Evolutionary conservation across 2,329 filamentous ascomycete genomes (phyloP).

Genomic region (Penicillium sclerotigenum): DNA sequence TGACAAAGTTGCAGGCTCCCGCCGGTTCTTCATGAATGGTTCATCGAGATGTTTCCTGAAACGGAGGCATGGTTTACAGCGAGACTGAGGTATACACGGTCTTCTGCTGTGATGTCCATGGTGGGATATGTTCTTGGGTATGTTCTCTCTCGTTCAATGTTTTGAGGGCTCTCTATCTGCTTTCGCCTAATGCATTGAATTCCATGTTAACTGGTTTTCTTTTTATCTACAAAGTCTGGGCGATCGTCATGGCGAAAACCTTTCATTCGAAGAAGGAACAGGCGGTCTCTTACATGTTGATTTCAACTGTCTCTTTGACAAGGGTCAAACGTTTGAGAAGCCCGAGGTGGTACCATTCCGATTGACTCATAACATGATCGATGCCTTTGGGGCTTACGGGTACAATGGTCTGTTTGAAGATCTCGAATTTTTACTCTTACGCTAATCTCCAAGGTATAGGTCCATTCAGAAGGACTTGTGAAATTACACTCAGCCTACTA

Average conservation of each 20-base stretch:
- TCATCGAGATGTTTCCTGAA: slow-evolving; percentile 89
- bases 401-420: slow-evolving; percentile 61
- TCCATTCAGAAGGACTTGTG: slow-evolving; percentile 85
- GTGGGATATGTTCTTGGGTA: slow-evolving; percentile 84
- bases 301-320: slow-evolving; percentile 99
- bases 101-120: slow-evolving; percentile 99
- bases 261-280: slow-evolving; percentile 88
- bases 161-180: background rate
- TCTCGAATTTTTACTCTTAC: background rate
- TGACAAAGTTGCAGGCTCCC: slow-evolving; percentile 58
- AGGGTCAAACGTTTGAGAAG: slow-evolving; percentile 90
- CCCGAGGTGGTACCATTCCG: slow-evolving; percentile 95
- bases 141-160: slow-evolving; percentile 10
- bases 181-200: background rate
- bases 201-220: background rate
- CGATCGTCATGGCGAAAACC: slow-evolving; percentile 95
- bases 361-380: slow-evolving; percentile 96
- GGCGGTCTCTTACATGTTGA: slow-evolving; percentile 96
- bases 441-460: slow-evolving; percentile 40
- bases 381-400: slow-evolving; percentile 92
- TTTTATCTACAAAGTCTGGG: slow-evolving; percentile 57
- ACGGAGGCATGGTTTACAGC: slow-evolving; percentile 90
- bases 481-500: slow-evolving; percentile 79
- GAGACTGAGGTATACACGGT: slow-evolving; percentile 83
- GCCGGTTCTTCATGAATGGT: slow-evolving; percentile 87